Evolutionary conservation across 345 rosid species (phyloP).

Genomic region (Syzygium jambos): DNA sequence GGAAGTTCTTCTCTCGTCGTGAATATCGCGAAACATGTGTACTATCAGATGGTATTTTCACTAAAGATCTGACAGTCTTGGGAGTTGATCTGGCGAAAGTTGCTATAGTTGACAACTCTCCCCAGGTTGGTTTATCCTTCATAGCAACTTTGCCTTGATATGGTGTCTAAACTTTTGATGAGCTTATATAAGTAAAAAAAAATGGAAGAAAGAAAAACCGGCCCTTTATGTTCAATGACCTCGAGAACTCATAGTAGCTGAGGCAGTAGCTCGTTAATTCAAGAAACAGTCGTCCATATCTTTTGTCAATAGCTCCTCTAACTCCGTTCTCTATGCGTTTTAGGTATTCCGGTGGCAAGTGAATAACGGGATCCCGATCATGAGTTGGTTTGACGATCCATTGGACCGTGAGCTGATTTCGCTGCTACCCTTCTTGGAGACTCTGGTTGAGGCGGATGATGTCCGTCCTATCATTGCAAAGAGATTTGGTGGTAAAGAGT

Average conservation of each 20-base stretch:
- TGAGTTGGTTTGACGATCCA: constrained; percentile 95
- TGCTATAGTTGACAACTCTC: constrained; percentile 14
- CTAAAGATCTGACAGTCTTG: constrained; percentile 11
- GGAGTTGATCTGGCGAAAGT: constrained; percentile 12
- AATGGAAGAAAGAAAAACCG: neutral
- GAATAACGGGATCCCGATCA: constrained; percentile 91
- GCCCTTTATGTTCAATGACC: neutral
- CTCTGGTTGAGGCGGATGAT: constrained; percentile 72
- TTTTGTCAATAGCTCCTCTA: constrained; percentile 22
- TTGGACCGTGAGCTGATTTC: constrained; percentile 72
- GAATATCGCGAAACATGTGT: constrained; percentile 15
- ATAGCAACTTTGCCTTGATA: neutral
- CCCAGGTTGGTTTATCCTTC: constrained; percentile 8
- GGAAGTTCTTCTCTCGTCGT: constrained; percentile 16
- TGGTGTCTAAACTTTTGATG: neutral
- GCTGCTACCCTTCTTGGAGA: constrained; percentile 90
- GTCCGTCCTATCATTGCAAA: constrained; percentile 88
- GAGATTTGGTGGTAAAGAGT: constrained; percentile 73
- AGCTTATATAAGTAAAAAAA: neutral
- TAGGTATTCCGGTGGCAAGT: constrained; percentile 64
- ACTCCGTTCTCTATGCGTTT: constrained; percentile 24
- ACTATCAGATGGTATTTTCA: constrained; percentile 10
- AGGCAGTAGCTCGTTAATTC: neutral
- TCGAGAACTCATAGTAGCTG: neutral
- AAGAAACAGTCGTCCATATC: neutral